A percentile compares a stretch with the other conserved stretches of the same genome.
Conservation (phyloP, 768 basidiomycete species). For the Mycena haematopus region DNA sequence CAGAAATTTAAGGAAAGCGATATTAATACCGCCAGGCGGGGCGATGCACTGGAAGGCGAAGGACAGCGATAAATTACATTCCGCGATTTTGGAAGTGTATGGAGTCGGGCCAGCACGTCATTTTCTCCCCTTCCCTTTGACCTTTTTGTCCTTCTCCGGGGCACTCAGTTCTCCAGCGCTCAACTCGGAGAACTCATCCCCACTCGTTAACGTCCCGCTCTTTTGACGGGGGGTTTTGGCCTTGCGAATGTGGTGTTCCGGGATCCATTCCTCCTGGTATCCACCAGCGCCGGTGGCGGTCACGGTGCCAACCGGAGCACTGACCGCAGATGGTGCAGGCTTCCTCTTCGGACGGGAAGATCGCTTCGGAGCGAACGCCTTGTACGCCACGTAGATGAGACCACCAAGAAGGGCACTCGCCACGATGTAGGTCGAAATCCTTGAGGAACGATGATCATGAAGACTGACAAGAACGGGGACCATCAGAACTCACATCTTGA, state of each 20-base stretch:
- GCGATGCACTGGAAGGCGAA: slow-evolving; percentile 14
- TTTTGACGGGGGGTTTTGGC: slow-evolving; percentile 57
- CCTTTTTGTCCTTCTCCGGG: slow-evolving; percentile 59
- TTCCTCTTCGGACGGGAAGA: slow-evolving; percentile 48
- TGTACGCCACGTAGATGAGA: slow-evolving; percentile 67
- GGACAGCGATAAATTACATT: slow-evolving; percentile 32
- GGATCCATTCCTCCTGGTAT: slow-evolving; percentile 92
- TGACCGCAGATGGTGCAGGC: slow-evolving; percentile 48
- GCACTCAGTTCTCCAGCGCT: slow-evolving; percentile 73
- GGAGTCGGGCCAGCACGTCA: slow-evolving; percentile 30
- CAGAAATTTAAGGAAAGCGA: not conserved
- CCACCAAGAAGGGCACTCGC: slow-evolving; percentile 69
- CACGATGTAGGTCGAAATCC: slow-evolving; percentile 75
- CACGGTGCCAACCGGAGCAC: slow-evolving; percentile 59
- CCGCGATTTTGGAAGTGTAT: slow-evolving; percentile 8
- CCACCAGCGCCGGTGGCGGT: slow-evolving; percentile 72
- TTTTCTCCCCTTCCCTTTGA: slow-evolving; percentile 60
- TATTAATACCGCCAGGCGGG: slow-evolving; percentile 4
- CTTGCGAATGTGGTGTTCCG: slow-evolving; percentile 86
- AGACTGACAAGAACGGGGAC: slow-evolving; percentile 9
- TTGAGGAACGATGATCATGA: slow-evolving; percentile 28
- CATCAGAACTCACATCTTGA: slow-evolving; percentile 67
- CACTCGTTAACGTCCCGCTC: slow-evolving; percentile 55
- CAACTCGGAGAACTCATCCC: slow-evolving; percentile 55
- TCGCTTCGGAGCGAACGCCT: slow-evolving; percentile 73